These are phyloP conservation scores for Austropuccinia psidii DNA, from an alignment of 1,284 basidiomycete species.

Conservation along the genomic window DNA sequence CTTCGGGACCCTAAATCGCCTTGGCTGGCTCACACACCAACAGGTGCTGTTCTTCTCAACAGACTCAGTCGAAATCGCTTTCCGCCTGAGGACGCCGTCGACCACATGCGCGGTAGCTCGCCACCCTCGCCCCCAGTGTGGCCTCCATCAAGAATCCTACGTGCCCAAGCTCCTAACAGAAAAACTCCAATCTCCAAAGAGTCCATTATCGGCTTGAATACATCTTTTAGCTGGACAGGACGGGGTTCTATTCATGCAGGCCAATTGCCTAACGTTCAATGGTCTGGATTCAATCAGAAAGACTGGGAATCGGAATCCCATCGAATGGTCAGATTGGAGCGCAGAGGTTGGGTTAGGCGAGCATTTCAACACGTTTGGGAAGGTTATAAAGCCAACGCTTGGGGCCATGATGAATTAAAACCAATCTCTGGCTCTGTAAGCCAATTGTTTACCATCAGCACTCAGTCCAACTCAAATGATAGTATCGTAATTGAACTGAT, in stretches of 20 bases:
- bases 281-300: slow-evolving; percentile 9
- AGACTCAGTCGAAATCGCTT: slow-evolving; percentile 14
- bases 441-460: not conserved
- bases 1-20: slow-evolving; percentile 7
- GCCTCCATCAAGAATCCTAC: not conserved
- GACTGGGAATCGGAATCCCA: slow-evolving; percentile 2
- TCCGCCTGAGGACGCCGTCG: not conserved
- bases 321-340: not conserved
- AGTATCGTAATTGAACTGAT: not conserved
- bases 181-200: slow-evolving; percentile 4
- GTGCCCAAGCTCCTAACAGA: not conserved
- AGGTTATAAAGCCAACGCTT: slow-evolving; percentile 31
- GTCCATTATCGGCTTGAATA: slow-evolving; percentile 1
- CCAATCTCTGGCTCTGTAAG: slow-evolving; percentile 17
- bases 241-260: not conserved
- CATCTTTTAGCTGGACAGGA: not conserved
- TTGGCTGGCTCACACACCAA: not conserved
- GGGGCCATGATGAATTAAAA: slow-evolving; percentile 30
- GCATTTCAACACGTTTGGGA: slow-evolving; percentile 30
- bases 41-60: not conserved
- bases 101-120: not conserved
- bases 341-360: slow-evolving; percentile 20
- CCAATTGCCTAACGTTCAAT: slow-evolving; percentile 7
- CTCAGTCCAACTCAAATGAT: not conserved
- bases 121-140: slow-evolving; percentile 1